Percentiles rank a stretch among this genome's conserved stretches.
Conservation (phyloP, 139 green algal genomes). For the Ettlia oleoabundans region DNA sequence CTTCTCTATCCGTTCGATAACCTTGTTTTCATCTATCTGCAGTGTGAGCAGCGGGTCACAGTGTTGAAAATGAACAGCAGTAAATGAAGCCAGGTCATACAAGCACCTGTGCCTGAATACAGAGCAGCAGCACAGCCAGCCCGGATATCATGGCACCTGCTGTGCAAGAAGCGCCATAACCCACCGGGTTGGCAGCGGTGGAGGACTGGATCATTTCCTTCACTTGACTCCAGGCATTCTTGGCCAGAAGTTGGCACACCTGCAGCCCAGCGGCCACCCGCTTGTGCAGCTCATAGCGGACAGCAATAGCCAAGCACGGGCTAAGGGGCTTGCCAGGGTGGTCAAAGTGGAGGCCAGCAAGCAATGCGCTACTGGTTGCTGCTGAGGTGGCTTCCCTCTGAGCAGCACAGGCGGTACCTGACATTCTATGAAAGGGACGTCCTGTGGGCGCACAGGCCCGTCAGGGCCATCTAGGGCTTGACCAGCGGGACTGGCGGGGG, state of each 20-base stretch:
- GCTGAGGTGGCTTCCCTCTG: no score
- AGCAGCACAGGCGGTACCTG: constrained; percentile 2
- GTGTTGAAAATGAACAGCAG: no score
- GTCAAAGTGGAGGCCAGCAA: no score
- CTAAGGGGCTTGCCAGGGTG: neutral
- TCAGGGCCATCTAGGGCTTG: no score
- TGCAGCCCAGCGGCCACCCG: neutral
- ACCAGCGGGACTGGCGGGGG: neutral
- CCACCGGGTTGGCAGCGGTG: neutral
- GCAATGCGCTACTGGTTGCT: no score
- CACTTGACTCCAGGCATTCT: constrained; percentile 48
- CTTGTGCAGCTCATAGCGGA: neutral
- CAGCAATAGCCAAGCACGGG: neutral
- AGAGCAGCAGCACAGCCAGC: neutral
- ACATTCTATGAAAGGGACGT: constrained; percentile 7
- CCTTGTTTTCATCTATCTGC: constrained; percentile 18
- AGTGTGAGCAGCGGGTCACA: no score
- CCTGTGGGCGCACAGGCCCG: neutral
- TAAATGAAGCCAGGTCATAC: no score
- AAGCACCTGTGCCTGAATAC: no score
- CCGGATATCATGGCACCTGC: neutral
- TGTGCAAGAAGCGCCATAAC: neutral
- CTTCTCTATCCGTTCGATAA: constrained; percentile 30
- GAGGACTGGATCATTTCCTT: constrained; percentile 42
- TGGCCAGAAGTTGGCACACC: constrained; percentile 57